These are phyloP conservation scores for Puya raimondii DNA, from an alignment of 176 grass and related monocot genomes.

Conservation along the genomic window DNA sequence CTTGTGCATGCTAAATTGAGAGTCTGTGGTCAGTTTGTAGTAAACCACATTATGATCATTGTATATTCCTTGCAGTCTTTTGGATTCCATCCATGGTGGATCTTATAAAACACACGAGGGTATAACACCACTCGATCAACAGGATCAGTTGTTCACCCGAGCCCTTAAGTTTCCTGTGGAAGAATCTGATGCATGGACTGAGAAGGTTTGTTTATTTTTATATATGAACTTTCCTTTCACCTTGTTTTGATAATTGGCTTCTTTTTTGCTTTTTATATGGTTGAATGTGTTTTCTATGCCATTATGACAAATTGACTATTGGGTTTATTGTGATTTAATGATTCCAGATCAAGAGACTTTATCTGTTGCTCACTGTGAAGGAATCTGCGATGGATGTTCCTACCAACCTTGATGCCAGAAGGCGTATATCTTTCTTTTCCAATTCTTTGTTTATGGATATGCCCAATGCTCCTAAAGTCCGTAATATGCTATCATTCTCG, in stretches of 20 bases:
- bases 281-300: neutral
- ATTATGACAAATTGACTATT: neutral
- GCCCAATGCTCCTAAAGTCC: conserved; percentile 80
- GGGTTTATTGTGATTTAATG: conserved; percentile 17
- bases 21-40: too few species aligned
- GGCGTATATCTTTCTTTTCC: conserved; percentile 81
- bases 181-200: conserved; percentile 66
- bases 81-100: conserved; percentile 56
- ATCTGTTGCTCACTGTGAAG: conserved; percentile 76
- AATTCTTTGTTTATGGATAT: conserved; percentile 99
- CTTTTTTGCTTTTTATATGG: neutral
- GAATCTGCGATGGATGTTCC: conserved; percentile 98
- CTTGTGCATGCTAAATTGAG: too few species aligned
- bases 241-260: neutral
- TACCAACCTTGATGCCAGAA: conserved; percentile 88
- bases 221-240: neutral
- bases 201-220: conserved; percentile 47
- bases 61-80: conserved; percentile 29
- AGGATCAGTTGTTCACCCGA: conserved; percentile 69
- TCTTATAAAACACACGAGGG: conserved; percentile 33
- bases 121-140: conserved; percentile 66
- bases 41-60: neutral
- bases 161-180: conserved; percentile 74
- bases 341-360: conserved; percentile 83
- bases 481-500: conserved; percentile 91